These are phyloP conservation scores for Sideroxylon spinosum DNA, from an alignment of 179 eudicot genomes.

Conservation along the genomic window DNA sequence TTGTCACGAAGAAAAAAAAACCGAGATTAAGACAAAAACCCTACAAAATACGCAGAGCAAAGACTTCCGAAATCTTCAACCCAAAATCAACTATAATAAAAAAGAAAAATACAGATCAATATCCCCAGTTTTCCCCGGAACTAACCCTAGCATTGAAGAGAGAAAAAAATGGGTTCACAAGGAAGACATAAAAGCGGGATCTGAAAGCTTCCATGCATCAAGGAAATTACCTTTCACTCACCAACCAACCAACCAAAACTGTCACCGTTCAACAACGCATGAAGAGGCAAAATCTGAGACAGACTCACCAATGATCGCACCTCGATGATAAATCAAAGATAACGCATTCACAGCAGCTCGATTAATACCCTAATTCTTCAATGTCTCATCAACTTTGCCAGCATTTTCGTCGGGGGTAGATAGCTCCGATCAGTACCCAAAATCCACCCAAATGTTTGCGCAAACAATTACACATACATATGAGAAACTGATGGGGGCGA, in stretches of 20 bases:
- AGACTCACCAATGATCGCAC: neutral
- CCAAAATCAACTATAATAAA: conserved; percentile 6
- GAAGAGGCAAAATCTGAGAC: neutral
- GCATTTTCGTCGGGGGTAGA: neutral
- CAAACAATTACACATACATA: neutral
- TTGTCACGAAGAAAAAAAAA: neutral
- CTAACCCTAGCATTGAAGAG: neutral
- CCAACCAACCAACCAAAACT: conserved; percentile 9
- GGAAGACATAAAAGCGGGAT: neutral
- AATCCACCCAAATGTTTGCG: neutral
- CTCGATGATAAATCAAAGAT: neutral
- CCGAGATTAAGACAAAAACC: neutral
- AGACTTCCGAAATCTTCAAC: neutral
- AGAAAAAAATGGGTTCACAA: neutral
- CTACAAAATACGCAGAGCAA: neutral
- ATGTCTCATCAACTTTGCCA: neutral
- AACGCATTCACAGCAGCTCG: neutral
- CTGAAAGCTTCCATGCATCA: neutral
- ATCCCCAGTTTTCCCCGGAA: neutral
- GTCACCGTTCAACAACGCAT: neutral
- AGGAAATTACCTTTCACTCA: conserved; percentile 12
- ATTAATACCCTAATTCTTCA: conserved; percentile 3
- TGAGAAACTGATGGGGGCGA: neutral
- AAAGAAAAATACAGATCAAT: neutral
- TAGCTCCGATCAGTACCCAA: neutral